Percentiles rank a stretch among this genome's conserved stretches.
Evolutionary conservation across 352 stramenopile species (phyloP).

Genomic region (Globisporangium lucens): DNA sequence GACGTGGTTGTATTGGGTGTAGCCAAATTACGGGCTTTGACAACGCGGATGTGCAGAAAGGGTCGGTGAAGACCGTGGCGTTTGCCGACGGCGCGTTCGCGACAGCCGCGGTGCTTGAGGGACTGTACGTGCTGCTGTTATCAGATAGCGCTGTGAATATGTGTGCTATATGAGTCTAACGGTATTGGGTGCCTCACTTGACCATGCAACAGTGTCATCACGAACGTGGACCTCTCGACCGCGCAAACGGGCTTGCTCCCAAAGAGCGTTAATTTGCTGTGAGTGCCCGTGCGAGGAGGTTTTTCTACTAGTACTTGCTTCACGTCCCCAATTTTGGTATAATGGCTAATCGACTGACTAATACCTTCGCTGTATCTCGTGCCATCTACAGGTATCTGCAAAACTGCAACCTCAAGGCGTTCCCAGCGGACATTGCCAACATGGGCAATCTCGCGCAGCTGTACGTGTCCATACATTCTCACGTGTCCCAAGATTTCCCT

Average conservation of each 20-base stretch:
- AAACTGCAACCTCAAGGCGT: conserved; percentile 59
- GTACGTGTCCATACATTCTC: conserved; percentile 25
- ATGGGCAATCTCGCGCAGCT: conserved; percentile 53
- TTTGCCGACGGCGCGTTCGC: conserved; percentile 48
- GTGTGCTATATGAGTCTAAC: not conserved
- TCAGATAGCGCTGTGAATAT: not conserved
- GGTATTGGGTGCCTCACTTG: not conserved
- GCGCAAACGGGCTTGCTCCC: conserved; percentile 48
- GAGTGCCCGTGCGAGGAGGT: not conserved
- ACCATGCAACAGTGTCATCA: conserved; percentile 33
- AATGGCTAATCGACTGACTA: not conserved
- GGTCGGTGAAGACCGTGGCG: conserved; percentile 46
- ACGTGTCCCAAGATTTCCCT: not conserved
- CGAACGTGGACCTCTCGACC: conserved; percentile 56
- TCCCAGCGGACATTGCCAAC: conserved; percentile 44
- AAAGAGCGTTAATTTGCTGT: conserved; percentile 42
- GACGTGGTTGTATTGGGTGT: conserved; percentile 12
- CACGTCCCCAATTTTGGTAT: not conserved
- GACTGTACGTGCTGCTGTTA: conserved; percentile 35
- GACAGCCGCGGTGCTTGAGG: conserved; percentile 29
- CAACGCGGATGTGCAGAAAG: conserved; percentile 49
- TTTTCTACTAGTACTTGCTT: not conserved
- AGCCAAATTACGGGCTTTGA: conserved; percentile 79
- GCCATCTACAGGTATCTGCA: conserved; percentile 41
- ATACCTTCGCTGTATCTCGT: not conserved